These are phyloP conservation scores for Colletotrichum melonis DNA, from an alignment of 2,329 filamentous ascomycete species.

Conservation along the genomic window DNA sequence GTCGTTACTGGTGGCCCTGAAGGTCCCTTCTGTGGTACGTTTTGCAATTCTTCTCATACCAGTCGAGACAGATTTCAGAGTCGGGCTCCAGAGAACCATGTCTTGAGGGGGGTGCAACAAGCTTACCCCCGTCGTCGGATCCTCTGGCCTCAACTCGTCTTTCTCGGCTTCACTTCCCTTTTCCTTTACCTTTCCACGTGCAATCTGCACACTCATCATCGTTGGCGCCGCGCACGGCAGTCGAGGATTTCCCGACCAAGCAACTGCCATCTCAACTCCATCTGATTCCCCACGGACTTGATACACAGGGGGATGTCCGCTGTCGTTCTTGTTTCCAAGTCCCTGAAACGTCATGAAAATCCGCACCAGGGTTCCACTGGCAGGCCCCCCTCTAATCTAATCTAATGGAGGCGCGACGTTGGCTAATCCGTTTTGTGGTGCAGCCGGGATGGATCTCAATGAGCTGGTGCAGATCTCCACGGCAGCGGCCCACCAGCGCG, in stretches of 20 bases:
- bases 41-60: background rate
- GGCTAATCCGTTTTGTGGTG: conserved; percentile 27
- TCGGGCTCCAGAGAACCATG: background rate
- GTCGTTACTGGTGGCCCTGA: conserved; percentile 48
- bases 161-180: conserved; percentile 1
- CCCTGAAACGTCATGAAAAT: conserved; percentile 21
- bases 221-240: conserved; percentile 4
- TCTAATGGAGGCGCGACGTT: conserved; percentile 3
- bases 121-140: background rate
- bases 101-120: background rate
- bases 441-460: conserved; percentile 39
- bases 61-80: background rate
- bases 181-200: conserved; percentile 5
- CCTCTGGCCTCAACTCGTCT: background rate
- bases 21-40: conserved; percentile 51
- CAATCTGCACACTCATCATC: background rate
- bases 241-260: background rate
- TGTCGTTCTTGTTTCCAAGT: conserved; percentile 19
- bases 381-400: conserved; percentile 13
- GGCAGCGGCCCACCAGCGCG: conserved; percentile 38
- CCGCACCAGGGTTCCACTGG: background rate
- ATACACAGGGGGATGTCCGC: conserved; percentile 8
- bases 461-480: conserved; percentile 38
- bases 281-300: conserved; percentile 32
- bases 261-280: conserved; percentile 27